Percentiles rank a stretch among this genome's conserved stretches.
Conservation (phyloP, 352 stramenopile species). For the Peronospora farinosa region DNA sequence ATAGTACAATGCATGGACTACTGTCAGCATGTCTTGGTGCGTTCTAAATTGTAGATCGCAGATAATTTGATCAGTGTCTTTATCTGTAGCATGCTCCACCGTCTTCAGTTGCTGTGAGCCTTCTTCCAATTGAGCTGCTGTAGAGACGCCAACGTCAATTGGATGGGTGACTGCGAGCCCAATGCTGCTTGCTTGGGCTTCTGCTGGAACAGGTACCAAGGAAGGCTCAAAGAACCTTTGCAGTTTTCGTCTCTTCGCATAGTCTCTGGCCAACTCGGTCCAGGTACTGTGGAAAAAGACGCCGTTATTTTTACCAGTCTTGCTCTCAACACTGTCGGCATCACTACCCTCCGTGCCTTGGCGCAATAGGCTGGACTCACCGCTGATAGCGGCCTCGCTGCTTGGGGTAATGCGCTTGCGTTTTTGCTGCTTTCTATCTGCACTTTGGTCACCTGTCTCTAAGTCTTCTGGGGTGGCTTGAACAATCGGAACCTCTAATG, state of each 20-base stretch:
- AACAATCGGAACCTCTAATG: neutral
- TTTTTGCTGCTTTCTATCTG: conserved; percentile 15
- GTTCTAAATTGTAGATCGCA: conserved; percentile 35
- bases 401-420: conserved; percentile 4
- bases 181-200: conserved; percentile 2
- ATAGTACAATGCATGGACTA: conserved; percentile 44
- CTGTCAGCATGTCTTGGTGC: conserved; percentile 14
- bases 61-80: conserved; percentile 25
- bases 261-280: conserved; percentile 8
- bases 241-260: conserved; percentile 15
- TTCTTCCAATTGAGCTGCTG: neutral
- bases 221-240: conserved; percentile 19
- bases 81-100: conserved; percentile 22
- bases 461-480: neutral
- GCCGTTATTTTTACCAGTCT: conserved; percentile 1
- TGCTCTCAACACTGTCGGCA: conserved; percentile 2
- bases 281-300: conserved; percentile 26
- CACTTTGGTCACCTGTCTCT: conserved; percentile 3
- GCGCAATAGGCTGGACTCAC: neutral
- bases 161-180: neutral
- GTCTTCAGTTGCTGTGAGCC: neutral
- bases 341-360: conserved; percentile 3
- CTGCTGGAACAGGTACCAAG: neutral
- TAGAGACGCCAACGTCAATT: neutral
- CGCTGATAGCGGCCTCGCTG: neutral